phyloP scores from a whole-genome alignment of 495 filamentous ascomycete species.

The Baudoinia panamericana region DNA sequence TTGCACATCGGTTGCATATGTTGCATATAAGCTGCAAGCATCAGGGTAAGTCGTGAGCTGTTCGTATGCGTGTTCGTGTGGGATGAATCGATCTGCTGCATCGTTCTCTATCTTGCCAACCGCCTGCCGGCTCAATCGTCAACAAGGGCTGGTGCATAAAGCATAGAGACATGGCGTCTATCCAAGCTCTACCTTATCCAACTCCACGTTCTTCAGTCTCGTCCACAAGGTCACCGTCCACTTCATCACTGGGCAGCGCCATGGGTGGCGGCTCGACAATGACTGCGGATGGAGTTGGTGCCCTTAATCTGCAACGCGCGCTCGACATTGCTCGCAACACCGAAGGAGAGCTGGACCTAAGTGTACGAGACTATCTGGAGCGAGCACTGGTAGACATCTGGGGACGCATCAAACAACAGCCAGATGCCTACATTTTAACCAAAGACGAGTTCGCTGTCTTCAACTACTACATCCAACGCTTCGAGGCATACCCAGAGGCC shows the following conservation, averaged over 20 bases:
- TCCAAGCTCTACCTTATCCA: conserved; percentile 2
- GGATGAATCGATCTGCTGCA: conserved; percentile 2
- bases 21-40: conserved; percentile 2
- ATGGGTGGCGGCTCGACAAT: conserved; percentile 25
- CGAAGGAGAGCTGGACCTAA: conserved; percentile 41
- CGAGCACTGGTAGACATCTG: conserved; percentile 46
- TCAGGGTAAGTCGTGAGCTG: conserved; percentile 6
- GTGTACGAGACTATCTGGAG: conserved; percentile 42
- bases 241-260: background rate
- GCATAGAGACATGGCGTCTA: conserved; percentile 10
- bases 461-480: conserved; percentile 57
- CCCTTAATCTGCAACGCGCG: conserved; percentile 37
- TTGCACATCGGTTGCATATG: no score
- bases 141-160: no score
- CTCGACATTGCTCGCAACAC: conserved; percentile 57
- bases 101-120: background rate
- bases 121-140: no score
- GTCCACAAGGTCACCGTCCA: background rate
- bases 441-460: conserved; percentile 65
- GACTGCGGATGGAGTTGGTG: conserved; percentile 26
- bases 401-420: conserved; percentile 44
- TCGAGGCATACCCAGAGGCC: conserved; percentile 34
- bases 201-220: conserved; percentile 4
- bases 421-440: conserved; percentile 51
- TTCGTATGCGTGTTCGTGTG: background rate